Evolutionary conservation across 1,139 yeast species (phyloP).

Genomic region (Geotrichum bryndzae): DNA sequence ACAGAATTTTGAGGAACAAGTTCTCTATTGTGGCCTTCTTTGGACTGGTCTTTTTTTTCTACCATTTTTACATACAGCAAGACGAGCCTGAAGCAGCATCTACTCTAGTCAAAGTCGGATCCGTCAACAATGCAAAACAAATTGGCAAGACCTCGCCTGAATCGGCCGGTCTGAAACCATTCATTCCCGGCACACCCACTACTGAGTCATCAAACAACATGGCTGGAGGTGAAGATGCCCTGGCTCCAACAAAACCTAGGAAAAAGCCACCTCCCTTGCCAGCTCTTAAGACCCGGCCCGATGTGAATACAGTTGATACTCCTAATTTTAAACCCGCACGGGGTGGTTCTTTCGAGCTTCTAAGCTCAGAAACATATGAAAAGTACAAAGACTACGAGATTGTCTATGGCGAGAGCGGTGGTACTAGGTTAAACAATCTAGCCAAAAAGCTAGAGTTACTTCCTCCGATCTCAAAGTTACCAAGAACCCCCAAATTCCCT

Average conservation of each 20-base stretch:
- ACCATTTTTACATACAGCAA: background rate
- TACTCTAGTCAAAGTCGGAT: background rate
- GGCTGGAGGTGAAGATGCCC: background rate
- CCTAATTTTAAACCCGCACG: conserved; percentile 2
- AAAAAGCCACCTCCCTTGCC: background rate
- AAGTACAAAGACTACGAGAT: conserved; percentile 16
- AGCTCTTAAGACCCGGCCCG: background rate
- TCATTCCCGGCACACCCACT: background rate
- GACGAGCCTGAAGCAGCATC: background rate
- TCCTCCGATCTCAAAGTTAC: conserved; percentile 19
- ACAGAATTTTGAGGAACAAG: background rate
- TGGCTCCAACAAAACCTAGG: background rate
- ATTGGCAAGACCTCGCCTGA: conserved; percentile 3
- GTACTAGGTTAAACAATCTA: conserved; percentile 13
- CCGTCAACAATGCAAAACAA: background rate
- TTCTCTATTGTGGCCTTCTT: background rate
- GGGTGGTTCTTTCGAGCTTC: background rate
- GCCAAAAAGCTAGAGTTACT: background rate
- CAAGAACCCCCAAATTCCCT: conserved; percentile 26
- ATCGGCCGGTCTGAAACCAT: background rate
- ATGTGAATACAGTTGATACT: background rate
- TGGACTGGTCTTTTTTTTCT: background rate
- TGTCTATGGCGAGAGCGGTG: conserved; percentile 14
- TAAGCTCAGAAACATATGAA: background rate
- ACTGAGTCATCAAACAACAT: background rate